Evolutionary conservation across 768 basidiomycete genomes (phyloP).

Genomic region (Tylopilus intermedius): DNA sequence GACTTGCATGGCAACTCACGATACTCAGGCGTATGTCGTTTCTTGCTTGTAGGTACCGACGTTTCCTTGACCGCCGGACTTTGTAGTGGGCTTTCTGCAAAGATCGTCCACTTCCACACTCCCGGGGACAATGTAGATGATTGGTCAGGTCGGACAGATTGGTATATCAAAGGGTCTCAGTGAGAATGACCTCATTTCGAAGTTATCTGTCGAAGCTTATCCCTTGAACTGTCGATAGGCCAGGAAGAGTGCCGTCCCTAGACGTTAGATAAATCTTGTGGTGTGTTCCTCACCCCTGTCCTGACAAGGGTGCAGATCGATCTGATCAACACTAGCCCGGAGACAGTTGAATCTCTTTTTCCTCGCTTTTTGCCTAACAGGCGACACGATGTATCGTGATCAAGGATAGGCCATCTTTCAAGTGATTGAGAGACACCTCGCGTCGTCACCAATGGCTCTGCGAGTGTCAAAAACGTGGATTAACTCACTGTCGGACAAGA

Average conservation of each 20-base stretch:
- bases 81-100: slow-evolving; percentile 74
- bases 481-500: slow-evolving; percentile 59
- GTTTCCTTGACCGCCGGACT: not conserved
- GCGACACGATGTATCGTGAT: slow-evolving; percentile 73
- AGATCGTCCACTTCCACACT: slow-evolving; percentile 83
- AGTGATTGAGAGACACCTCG: slow-evolving; percentile 78
- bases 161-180: slow-evolving; percentile 88
- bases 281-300: slow-evolving; percentile 30
- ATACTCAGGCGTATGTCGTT: slow-evolving; percentile 68
- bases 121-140: slow-evolving; percentile 50
- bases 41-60: not conserved
- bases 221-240: slow-evolving; percentile 13
- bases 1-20: slow-evolving; percentile 84
- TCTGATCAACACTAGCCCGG: slow-evolving; percentile 51
- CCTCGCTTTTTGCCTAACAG: slow-evolving; percentile 85
- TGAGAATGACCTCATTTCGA: slow-evolving; percentile 32
- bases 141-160: slow-evolving; percentile 48
- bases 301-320: not conserved
- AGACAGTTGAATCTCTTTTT: slow-evolving; percentile 94
- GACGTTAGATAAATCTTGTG: slow-evolving; percentile 93
- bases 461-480: slow-evolving; percentile 81
- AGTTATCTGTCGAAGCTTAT: not conserved
- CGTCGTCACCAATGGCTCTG: slow-evolving; percentile 77
- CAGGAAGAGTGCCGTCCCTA: slow-evolving; percentile 40
- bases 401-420: slow-evolving; percentile 88